A percentile compares a stretch with the other conserved stretches of the same genome.
phyloP scores from a whole-genome alignment of 2,329 filamentous ascomycete species.

The Diplodia sapinea region DNA sequence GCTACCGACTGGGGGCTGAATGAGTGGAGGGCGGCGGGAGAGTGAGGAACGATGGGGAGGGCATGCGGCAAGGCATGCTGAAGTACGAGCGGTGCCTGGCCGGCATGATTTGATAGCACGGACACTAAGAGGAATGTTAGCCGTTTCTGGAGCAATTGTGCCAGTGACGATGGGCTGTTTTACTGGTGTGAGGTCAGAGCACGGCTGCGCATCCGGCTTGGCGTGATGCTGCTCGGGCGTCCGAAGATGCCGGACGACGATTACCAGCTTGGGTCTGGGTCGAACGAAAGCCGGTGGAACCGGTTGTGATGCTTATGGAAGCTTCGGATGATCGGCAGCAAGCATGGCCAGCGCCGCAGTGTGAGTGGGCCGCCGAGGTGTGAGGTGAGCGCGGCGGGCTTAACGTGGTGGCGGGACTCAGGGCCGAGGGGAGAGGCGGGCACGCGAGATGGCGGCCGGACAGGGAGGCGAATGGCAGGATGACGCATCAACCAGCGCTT shows the following conservation, averaged over 20 bases:
- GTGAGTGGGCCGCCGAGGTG: conserved; percentile 13
- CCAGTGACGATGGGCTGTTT: conserved; percentile 20
- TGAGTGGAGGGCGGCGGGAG: conserved; percentile 26
- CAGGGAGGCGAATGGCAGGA: conserved; percentile 9
- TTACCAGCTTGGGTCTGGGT: conserved; percentile 1
- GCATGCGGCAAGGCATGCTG: conserved; percentile 9
- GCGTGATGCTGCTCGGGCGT: conserved; percentile 19
- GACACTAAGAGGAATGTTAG: conserved; percentile 29
- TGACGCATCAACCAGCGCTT: conserved; percentile 23
- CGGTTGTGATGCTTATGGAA: conserved; percentile 6
- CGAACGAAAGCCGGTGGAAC: not conserved
- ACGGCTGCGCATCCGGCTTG: not conserved
- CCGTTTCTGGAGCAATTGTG: conserved; percentile 13
- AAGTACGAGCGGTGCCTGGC: conserved; percentile 32
- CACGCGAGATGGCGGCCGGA: not conserved
- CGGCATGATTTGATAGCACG: conserved; percentile 28
- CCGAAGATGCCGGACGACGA: conserved; percentile 22
- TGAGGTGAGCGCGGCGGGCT: conserved; percentile 18
- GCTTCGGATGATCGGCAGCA: conserved; percentile 28
- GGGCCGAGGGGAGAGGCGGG: not conserved
- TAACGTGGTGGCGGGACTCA: conserved; percentile 4
- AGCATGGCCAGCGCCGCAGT: conserved; percentile 22
- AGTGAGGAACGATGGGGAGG: conserved; percentile 3
- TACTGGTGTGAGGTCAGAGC: conserved; percentile 27
- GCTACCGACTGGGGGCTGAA: conserved; percentile 13